Base-by-base conservation (phyloP, 768 basidiomycete species). In the Trametes cingulata region DNA sequence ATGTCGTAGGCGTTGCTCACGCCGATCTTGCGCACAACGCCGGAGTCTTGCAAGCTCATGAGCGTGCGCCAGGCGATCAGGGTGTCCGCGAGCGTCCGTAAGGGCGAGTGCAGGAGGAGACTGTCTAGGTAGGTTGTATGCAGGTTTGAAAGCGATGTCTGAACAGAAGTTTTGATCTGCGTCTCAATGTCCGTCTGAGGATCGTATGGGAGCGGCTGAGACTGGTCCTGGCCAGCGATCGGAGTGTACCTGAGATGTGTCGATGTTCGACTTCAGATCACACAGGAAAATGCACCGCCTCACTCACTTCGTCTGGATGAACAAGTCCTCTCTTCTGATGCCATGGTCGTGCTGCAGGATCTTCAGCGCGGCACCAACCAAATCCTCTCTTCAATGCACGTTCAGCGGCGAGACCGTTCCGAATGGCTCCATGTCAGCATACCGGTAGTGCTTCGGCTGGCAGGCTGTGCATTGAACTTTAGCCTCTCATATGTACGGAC, bases 1-100 rank as follows among this genome's bases (percentile, higher is more conserved):
- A 85, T 78, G 59, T 91, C 86, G 65, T 93, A 91, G 4, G 84
- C 78, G 69, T 93, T 93, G 75, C 89, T 90, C 47, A 95, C 76
- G 1, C 92, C 91, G 46, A 91, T 89, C 68, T 76, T 69, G 60
- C 75, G 77, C 12, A 87, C 82, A 60, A 80, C 82, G 13, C 88
- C 90, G 48, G 82, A 79, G 59, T 87, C 82, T 63, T 89, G 86
- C 53, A 90, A 75, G 2, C 73, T 68, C 35, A 84, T 80, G 8
- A 94, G 81, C 0, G 78, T 76, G 10, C 74, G 75, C 85, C 90
- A 93, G 0, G 91, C 91, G 62, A 85, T 82, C 36, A 89, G 68
- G 0, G 89, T 93, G 56, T 82, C 74, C 20, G 80, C 75, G 15
- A 80, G 71, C 0, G 82, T 86, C 1, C 73, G 77, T 46, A 92